Evolutionary conservation across 345 rosid genomes (phyloP).

Genomic region (Salix viminalis): DNA sequence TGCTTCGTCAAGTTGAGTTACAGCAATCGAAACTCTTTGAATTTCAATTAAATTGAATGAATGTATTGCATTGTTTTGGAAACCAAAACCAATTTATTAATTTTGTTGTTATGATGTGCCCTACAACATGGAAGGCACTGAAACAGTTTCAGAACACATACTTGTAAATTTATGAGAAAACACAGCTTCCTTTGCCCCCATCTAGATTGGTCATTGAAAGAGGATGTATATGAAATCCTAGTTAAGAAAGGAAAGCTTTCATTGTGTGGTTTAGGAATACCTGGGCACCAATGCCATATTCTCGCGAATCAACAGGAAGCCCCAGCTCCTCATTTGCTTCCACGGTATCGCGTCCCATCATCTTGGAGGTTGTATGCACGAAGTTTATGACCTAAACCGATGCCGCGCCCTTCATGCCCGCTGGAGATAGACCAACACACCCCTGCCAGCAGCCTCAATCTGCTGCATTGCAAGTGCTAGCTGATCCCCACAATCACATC

Average conservation of each 20-base stretch:
- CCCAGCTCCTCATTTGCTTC: conserved; percentile 93
- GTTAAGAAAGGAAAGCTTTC: background rate
- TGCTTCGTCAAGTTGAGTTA: background rate
- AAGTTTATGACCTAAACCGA: conserved; percentile 87
- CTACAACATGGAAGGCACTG: background rate
- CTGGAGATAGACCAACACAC: conserved; percentile 71
- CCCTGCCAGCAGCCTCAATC: conserved; percentile 69
- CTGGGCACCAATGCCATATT: conserved; percentile 97
- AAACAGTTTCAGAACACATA: background rate
- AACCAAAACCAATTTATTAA: background rate
- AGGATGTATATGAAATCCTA: background rate
- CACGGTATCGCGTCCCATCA: conserved; percentile 79
- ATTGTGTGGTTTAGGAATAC: conserved; percentile 25
- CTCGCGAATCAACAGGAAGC: conserved; percentile 89
- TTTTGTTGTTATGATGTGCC: background rate
- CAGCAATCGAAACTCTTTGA: background rate
- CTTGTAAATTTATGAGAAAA: too few relatives aligned
- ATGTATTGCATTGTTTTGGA: background rate
- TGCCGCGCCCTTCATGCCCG: conserved; percentile 92
- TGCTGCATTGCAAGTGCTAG: conserved; percentile 78
- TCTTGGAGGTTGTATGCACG: conserved; percentile 88
- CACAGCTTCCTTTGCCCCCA: background rate
- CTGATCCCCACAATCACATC: conserved; percentile 79
- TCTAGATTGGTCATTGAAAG: background rate
- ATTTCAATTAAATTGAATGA: background rate